Conservation (phyloP, 176 grass and related monocot genomes). For the Saccharum spontaneum region DNA sequence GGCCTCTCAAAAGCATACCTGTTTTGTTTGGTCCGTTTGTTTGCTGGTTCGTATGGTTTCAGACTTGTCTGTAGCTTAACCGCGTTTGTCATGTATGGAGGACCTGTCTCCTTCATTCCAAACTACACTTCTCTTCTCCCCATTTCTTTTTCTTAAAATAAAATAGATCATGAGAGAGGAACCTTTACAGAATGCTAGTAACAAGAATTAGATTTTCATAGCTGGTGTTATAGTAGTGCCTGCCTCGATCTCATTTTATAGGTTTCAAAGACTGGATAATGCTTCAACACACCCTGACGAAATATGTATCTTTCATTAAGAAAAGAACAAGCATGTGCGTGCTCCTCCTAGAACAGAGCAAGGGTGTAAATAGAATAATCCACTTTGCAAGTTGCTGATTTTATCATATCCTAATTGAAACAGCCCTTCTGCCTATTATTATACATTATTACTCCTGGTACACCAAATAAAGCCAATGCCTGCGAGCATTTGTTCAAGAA, state of each 20-base stretch:
- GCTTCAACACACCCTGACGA: not conserved
- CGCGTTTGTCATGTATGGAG: not conserved
- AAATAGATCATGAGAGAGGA: not conserved
- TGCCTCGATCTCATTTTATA: not conserved
- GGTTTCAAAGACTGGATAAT: not conserved
- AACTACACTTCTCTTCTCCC: not conserved
- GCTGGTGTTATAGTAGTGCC: not conserved
- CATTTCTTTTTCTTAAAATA: not conserved
- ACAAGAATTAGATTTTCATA: not conserved
- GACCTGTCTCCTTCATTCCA: conserved; percentile 27
- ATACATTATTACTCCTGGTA: not conserved
- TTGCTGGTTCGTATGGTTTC: conserved; percentile 20
- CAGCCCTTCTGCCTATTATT: not conserved
- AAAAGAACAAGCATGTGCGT: no score
- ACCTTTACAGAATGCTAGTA: not conserved
- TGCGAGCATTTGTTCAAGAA: not conserved
- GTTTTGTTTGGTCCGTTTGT: conserved; percentile 48
- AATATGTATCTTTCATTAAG: not conserved
- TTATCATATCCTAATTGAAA: not conserved
- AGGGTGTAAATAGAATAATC: not conserved
- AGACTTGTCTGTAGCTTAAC: conserved; percentile 27
- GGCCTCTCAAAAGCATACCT: conserved; percentile 44
- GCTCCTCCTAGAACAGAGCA: not conserved
- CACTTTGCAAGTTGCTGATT: not conserved
- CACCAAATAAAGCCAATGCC: not conserved